A percentile compares a stretch with the other conserved stretches of the same genome.
phyloP scores from a whole-genome alignment of 306 rosid genomes.

The Vigna reflexopilosa region DNA sequence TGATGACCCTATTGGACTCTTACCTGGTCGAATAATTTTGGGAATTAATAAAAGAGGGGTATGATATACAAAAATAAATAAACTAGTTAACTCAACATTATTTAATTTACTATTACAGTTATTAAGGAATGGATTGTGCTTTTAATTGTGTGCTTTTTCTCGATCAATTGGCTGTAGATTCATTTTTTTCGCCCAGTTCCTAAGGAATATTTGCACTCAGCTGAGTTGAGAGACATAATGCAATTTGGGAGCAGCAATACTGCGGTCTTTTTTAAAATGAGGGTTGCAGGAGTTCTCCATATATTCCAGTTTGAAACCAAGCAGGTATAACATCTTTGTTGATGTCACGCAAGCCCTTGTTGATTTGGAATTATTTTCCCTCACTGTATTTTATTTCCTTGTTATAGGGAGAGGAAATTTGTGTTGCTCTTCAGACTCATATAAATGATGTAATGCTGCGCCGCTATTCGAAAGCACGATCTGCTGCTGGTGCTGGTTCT shows the following conservation, averaged over 20 bases:
- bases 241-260: slow-evolving; percentile 97
- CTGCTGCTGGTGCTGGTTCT: slow-evolving; percentile 65
- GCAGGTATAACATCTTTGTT: slow-evolving; percentile 66
- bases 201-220: slow-evolving; percentile 94
- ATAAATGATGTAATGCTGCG: slow-evolving; percentile 98
- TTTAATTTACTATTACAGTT: not conserved
- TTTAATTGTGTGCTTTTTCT: slow-evolving; percentile 44
- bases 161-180: slow-evolving; percentile 60
- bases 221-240: slow-evolving; percentile 98
- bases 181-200: slow-evolving; percentile 99
- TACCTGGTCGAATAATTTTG: slow-evolving; percentile 88
- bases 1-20: slow-evolving; percentile 98
- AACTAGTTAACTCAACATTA: not conserved
- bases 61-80: slow-evolving; percentile 37
- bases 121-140: not conserved
- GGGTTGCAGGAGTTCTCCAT: slow-evolving; percentile 99
- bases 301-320: slow-evolving; percentile 97
- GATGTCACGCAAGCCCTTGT: not conserved
- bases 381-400: slow-evolving; percentile 21
- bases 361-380: slow-evolving; percentile 23
- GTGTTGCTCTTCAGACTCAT: slow-evolving; percentile 98
- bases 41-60: slow-evolving; percentile 99
- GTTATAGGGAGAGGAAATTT: slow-evolving; percentile 94
- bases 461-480: slow-evolving; percentile 91
- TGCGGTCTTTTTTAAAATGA: slow-evolving; percentile 97